phyloP scores from a whole-genome alignment of 208 protist species.

The Crithidia bombi region DNA sequence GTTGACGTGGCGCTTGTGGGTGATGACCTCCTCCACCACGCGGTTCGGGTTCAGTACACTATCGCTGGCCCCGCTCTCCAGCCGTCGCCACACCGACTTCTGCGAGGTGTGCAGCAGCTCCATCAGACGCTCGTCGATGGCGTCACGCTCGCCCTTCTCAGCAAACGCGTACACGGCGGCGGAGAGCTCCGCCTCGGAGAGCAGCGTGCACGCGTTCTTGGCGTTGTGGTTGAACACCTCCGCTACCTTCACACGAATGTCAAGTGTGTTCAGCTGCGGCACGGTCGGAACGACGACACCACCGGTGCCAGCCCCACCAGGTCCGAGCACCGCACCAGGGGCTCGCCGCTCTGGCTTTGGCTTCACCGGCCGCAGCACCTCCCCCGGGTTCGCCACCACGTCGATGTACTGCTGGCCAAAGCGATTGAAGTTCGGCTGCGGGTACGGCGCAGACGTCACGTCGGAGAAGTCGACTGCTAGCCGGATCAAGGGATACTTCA shows the following conservation, averaged over 20 bases:
- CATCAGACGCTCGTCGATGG: slow-evolving; percentile 82
- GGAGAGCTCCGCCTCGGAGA: slow-evolving; percentile 83
- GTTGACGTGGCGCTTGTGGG: slow-evolving; percentile 80
- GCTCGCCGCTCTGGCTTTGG: slow-evolving; percentile 49
- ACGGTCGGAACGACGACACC: slow-evolving; percentile 44
- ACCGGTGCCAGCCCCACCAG: slow-evolving; percentile 2
- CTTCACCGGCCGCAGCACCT: slow-evolving; percentile 76
- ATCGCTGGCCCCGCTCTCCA: slow-evolving; percentile 66
- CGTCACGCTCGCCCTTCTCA: slow-evolving; percentile 85
- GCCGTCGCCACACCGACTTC: slow-evolving; percentile 69
- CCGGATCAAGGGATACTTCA: slow-evolving; percentile 87
- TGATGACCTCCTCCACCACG: slow-evolving; percentile 56
- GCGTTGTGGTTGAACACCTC: slow-evolving; percentile 86
- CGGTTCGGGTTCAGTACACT: slow-evolving; percentile 59
- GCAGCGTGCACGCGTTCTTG: slow-evolving; percentile 73
- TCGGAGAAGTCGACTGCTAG: slow-evolving; percentile 85
- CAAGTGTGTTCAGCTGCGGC: slow-evolving; percentile 63
- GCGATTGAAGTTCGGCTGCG: slow-evolving; percentile 86
- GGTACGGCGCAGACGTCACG: slow-evolving; percentile 72
- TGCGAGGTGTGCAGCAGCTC: slow-evolving; percentile 76
- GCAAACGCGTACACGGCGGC: slow-evolving; percentile 90
- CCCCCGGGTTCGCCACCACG: slow-evolving; percentile 83
- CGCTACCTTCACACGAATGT: slow-evolving; percentile 88
- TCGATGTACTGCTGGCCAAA: slow-evolving; percentile 92
- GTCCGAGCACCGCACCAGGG: slow-evolving; percentile 5